Base-by-base conservation (phyloP, 108 stramenopile genomes). In the Fragilariopsis cylindrus region DNA sequence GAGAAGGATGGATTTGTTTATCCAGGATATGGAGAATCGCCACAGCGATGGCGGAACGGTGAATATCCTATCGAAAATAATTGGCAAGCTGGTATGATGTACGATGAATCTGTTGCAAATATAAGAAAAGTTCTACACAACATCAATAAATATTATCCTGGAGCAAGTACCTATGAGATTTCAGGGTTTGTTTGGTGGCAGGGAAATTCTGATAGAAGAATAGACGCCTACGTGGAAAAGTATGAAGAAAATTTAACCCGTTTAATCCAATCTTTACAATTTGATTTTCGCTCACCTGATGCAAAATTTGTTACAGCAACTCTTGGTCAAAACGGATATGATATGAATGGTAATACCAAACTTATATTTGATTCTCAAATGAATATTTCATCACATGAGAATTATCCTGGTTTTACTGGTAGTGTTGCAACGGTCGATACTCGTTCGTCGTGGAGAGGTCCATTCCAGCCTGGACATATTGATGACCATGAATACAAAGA, bases 171-270 rank as follows among this genome's bases (percentile, higher is more conserved):
- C 12, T 81, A 73, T 65, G 81, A 81, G 43, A 60, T 81, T 55
- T 54, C 47, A 7, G 81, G 81, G 39, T 64, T 77, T n/a, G 54
- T 81, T 13, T 85, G 77, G 73, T 85, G 84, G 84, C 84, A 85
- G 19, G 84, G 81, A 13, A 70, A 81, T 43, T 55, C 56, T 1
- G 84, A 85, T 72, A 56, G 74, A 15, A 8, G 48, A 11, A 66
- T 69, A 42, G 13, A 50, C 5, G 76, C 65, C 3, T 71, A 76
- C 48, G 56, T 62, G 3, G 39, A 11, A 6, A 18, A 9, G 30
- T 84, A 84, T 58, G 44, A 58, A 9, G 18, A 16, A n/a, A 80
- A 84, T 57, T 54, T 84, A 9, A 44, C 48, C 15, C 63, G 19
- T 11, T 68, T 80, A 48, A 77, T 84, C 49, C 18, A 43, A 7